These are phyloP conservation scores for Acanthamoeba healyi DNA, from an alignment of 208 protist species.

Conservation along the genomic window DNA sequence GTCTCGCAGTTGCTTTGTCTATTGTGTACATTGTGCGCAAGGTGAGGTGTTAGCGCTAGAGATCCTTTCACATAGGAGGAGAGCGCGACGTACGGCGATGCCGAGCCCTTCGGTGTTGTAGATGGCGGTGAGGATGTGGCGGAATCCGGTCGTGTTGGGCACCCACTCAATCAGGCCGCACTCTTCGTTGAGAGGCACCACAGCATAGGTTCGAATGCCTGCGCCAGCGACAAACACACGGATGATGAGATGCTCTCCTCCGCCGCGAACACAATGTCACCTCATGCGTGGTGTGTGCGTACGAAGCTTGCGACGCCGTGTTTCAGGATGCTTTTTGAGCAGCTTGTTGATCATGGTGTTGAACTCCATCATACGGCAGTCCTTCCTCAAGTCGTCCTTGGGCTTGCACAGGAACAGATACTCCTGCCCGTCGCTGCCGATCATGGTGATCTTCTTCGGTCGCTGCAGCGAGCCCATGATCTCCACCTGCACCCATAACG, in stretches of 20 bases:
- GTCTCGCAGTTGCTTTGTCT: constrained; percentile 40
- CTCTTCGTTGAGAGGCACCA: constrained; percentile 84
- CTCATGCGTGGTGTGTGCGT: background rate
- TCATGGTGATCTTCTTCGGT: constrained; percentile 89
- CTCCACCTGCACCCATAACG: too few relatives aligned
- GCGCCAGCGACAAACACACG: background rate
- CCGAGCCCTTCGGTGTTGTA: constrained; percentile 20
- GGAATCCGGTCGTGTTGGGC: constrained; percentile 78
- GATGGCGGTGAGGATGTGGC: constrained; percentile 81
- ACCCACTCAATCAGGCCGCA: constrained; percentile 89
- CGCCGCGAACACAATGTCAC: too few relatives aligned
- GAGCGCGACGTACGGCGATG: background rate
- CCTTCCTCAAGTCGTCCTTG: constrained; percentile 89
- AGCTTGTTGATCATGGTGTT: constrained; percentile 91
- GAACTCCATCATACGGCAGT: constrained; percentile 92
- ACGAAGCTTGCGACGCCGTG: constrained; percentile 79
- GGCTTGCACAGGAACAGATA: constrained; percentile 91
- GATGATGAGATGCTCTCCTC: too few relatives aligned
- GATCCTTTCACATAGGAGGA: background rate
- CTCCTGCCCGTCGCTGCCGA: constrained; percentile 79
- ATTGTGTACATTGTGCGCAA: too few relatives aligned
- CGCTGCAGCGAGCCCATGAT: constrained; percentile 87
- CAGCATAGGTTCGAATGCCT: constrained; percentile 83
- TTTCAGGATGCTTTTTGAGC: constrained; percentile 84
- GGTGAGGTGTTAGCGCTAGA: too few relatives aligned